Evolutionary conservation across 2,329 filamentous ascomycete species (phyloP), one percentile per base, ranked within the genome.

Genomic region (Coniochaeta sp.): DNA sequence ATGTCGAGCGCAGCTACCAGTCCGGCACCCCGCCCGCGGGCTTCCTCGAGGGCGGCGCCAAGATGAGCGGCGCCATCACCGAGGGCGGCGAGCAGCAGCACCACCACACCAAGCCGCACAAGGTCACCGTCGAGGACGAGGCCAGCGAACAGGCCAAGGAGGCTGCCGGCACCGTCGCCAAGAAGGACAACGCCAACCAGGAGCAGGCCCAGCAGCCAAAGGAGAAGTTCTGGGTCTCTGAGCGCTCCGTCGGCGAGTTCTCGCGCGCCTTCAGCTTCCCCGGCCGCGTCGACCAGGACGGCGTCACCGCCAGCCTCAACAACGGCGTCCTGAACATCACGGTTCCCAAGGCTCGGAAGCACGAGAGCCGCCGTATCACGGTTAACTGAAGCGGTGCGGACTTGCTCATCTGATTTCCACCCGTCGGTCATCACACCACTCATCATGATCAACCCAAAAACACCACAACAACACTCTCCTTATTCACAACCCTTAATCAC

Each of bases 201-300:
- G 40, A 52, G 53, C 52, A 52, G n/a, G 49, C 59, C 47, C 54
- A 58, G 52, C 58, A 51, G 49, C 57, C 57, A 55, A 63, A 50
- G 6, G 53, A 51, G 28, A 59, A 82, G 69, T 91, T 84, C 76
- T 92, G 87, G 88, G 72, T 84, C 55, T 74, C 75, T 31, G 84
- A 88, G 71, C 82, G 83, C 59, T 78, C 75, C 54, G 70, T 85
- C 53, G 85, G 85, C 64, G 77, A 83, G 58, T 89, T 89, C 70
- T 75, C 79, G 48, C 79, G 86, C 56, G 80, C 75, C 53, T 89
- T 89, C 71, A 79, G 72, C 65, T 89, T 89, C 72, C 82, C 85
- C 1, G 68, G 69, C 50, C 78, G 77, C 26, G 76, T 89, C 55
- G 81, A 87, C 61, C 77, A 81, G 60, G 79, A 83, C 14, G 68